These are phyloP conservation scores for Alternaria viburni DNA, from an alignment of 2,329 filamentous ascomycete genomes.

Conservation along the genomic window DNA sequence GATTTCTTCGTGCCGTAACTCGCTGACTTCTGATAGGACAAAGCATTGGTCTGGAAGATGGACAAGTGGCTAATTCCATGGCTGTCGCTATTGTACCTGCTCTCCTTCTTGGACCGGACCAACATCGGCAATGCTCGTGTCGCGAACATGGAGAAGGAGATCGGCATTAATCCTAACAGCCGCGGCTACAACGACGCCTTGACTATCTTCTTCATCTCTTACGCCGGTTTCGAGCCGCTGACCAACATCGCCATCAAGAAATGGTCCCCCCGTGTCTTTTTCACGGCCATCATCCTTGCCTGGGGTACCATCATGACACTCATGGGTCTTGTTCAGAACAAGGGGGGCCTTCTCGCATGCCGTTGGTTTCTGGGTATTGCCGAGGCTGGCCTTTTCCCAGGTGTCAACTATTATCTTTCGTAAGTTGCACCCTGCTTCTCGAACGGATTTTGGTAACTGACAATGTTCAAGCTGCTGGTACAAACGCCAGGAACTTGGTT, in stretches of 20 bases:
- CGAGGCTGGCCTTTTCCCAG: constrained; percentile 49
- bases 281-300: constrained; percentile 55
- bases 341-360: constrained; percentile 42
- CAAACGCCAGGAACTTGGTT: constrained; percentile 61
- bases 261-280: constrained; percentile 58
- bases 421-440: constrained; percentile 38
- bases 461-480: constrained; percentile 53
- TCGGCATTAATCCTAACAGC: constrained; percentile 48
- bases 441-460: not conserved
- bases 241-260: constrained; percentile 68
- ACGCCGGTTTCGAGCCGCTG: constrained; percentile 58
- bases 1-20: not conserved
- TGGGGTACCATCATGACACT: constrained; percentile 59
- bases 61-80: constrained; percentile 51
- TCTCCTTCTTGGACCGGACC: constrained; percentile 49
- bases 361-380: constrained; percentile 48
- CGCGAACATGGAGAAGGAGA: constrained; percentile 36
- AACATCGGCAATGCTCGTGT: constrained; percentile 56
- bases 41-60: constrained; percentile 51
- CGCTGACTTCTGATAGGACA: constrained; percentile 38
- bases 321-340: constrained; percentile 55
- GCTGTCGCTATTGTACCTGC: constrained; percentile 51
- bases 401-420: constrained; percentile 62
- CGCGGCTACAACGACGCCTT: constrained; percentile 70
- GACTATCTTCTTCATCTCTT: constrained; percentile 68